Evolutionary conservation across 768 basidiomycete genomes (phyloP), one percentile per base, ranked within the genome.

Genomic region (Russula virescens): DNA sequence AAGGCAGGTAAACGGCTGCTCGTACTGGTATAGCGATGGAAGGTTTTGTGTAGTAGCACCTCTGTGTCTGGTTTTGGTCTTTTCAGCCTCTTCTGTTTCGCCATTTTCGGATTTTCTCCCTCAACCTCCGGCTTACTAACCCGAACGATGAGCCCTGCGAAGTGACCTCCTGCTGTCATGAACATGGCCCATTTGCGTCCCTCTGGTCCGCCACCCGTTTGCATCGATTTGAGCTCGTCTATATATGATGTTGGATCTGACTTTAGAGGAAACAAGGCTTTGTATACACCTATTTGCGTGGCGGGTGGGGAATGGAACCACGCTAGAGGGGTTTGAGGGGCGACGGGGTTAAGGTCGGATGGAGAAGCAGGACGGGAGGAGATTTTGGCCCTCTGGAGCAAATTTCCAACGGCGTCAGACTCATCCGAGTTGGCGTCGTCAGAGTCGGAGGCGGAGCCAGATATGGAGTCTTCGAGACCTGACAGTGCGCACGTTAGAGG

Each of bases 131-230:
- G 63, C 63, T 78, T 74, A 73, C 86, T 83, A 28, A 93, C 89
- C 38, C 86, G 79, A 14, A 87, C 86, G 38, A 99, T 79, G 60
- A 94, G 88, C 26, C 96, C 97, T 16, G 97, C 97, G 75, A 99
- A 98, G 73, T 99, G 97, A 13, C 97, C 97, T 23, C 97, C 95
- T 0, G 97, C 97, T 45, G 89, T 85, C 94, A 98, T 97, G 69
- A 99, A 89, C 81, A 98, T 74, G 0, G 94, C 91, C 90, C 95
- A 96, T 62, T 83, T 88, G 43, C 94, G 79, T 18, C 86, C 91
- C 19, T 79, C 75, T 16, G 76, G 74, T 3, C 73, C 71, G 14
- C 75, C 72, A 9, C 75, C 73, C 5, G 68, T 68, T 71, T 94
- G 94, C 78, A 94, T 80, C n/a, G 74, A 74, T 66, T 76, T 81